phyloP scores from a whole-genome alignment of 2,329 filamentous ascomycete genomes.

The Cercospora citrullina region DNA sequence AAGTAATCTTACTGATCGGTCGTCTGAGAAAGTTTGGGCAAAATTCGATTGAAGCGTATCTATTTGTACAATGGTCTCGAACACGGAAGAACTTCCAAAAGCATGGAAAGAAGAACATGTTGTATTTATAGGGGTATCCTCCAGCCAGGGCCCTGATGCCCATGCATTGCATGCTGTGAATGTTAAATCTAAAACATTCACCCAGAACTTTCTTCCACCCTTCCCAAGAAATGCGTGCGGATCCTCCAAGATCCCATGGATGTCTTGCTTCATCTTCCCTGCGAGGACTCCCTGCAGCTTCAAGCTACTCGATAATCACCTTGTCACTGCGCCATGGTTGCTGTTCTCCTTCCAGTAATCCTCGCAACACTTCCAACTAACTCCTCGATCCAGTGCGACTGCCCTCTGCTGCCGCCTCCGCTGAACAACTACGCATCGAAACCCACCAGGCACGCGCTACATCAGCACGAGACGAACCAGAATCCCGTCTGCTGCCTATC shows the following conservation, averaged over 20 bases:
- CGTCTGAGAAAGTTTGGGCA: neutral
- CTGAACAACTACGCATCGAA: neutral
- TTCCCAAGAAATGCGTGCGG: neutral
- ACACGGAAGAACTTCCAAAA: neutral
- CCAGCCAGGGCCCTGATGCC: neutral
- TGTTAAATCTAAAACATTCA: neutral
- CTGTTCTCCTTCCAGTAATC: neutral
- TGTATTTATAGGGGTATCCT: neutral
- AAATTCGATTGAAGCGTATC: neutral
- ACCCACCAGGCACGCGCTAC: neutral
- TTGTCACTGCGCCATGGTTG: neutral
- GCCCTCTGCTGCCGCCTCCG: neutral
- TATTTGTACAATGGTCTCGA: neutral
- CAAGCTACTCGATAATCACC: neutral
- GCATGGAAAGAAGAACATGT: neutral
- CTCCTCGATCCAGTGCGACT: neutral
- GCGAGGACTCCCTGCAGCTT: neutral
- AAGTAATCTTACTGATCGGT: neutral
- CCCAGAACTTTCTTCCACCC: neutral
- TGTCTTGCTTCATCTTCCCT: neutral
- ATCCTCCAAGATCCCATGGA: neutral
- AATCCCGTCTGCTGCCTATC: constrained; percentile 7
- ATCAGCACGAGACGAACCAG: neutral
- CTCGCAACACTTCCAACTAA: neutral
- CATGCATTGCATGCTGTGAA: neutral